These are phyloP conservation scores for Prunus dulcis DNA, from an alignment of 306 rosid genomes.

Conservation along the genomic window DNA sequence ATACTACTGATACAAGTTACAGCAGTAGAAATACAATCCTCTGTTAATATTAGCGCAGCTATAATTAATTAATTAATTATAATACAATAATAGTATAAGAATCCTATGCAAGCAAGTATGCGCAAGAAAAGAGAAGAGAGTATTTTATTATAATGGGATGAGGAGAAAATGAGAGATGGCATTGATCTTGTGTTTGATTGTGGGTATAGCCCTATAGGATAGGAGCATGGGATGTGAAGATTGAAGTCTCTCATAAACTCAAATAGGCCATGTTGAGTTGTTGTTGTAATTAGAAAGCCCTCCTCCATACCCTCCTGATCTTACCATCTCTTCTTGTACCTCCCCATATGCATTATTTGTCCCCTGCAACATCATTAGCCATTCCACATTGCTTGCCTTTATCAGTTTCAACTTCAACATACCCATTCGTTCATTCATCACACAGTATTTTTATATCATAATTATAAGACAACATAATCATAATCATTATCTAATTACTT, in stretches of 20 bases:
- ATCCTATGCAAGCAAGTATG: too few species aligned
- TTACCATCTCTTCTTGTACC: constrained; percentile 31
- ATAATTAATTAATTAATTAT: too few species aligned
- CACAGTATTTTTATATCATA: neutral
- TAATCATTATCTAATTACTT: too few species aligned
- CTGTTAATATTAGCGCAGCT: too few species aligned
- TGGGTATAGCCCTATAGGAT: too few species aligned
- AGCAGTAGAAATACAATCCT: neutral
- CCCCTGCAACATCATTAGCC: constrained; percentile 28
- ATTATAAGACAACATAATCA: too few species aligned
- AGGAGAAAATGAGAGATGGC: too few species aligned
- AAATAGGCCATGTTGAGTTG: constrained; percentile 11
- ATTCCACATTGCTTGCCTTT: neutral
- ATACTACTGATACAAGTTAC: too few species aligned
- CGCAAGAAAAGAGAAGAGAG: too few species aligned
- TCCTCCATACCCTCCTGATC: constrained; percentile 44
- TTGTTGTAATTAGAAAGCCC: neutral
- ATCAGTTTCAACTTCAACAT: neutral
- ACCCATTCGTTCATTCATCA: neutral
- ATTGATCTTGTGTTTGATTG: too few species aligned
- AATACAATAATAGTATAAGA: too few species aligned
- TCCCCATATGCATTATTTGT: constrained; percentile 26
- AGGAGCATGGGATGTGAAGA: constrained; percentile 1
- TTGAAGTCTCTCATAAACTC: neutral
- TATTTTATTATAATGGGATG: too few species aligned